Conservation (phyloP, 352 stramenopile genomes). For the Pythium coloratum region DNA sequence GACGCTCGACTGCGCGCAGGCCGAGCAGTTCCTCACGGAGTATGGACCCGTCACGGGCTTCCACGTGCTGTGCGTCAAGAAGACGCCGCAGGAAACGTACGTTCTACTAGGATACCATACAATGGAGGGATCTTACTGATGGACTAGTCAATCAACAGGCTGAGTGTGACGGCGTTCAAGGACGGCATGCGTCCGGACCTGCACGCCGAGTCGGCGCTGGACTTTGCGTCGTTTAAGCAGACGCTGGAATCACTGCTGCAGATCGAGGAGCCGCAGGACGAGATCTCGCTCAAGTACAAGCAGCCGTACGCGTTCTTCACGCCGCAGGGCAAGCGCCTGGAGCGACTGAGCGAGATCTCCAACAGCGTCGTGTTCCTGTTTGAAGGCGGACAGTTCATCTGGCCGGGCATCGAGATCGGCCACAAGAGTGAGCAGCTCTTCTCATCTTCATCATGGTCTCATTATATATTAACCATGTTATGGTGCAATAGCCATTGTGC, state of each 20-base stretch:
- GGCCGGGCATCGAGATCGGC: constrained; percentile 61
- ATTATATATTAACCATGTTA: no score
- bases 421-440: constrained; percentile 48
- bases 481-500: constrained; percentile 23
- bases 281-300: constrained; percentile 53
- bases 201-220: constrained; percentile 36
- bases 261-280: constrained; percentile 32
- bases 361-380: constrained; percentile 70
- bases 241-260: constrained; percentile 42
- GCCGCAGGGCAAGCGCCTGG: constrained; percentile 45
- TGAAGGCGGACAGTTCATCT: constrained; percentile 76
- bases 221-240: constrained; percentile 36
- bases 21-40: constrained; percentile 54
- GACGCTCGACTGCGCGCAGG: constrained; percentile 37
- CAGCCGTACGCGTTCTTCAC: constrained; percentile 70
- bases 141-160: constrained; percentile 17
- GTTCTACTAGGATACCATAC: constrained; percentile 3
- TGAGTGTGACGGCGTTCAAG: constrained; percentile 57
- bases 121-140: not conserved
- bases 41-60: constrained; percentile 64
- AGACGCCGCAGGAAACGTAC: constrained; percentile 44
- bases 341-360: constrained; percentile 41
- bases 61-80: constrained; percentile 65
- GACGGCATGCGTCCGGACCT: constrained; percentile 42
- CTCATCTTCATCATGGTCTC: not conserved